Evolutionary conservation across 108 stramenopile genomes (phyloP), one percentile per base, ranked within the genome.

Genomic region (Pseudonitzschia delicatissima): DNA sequence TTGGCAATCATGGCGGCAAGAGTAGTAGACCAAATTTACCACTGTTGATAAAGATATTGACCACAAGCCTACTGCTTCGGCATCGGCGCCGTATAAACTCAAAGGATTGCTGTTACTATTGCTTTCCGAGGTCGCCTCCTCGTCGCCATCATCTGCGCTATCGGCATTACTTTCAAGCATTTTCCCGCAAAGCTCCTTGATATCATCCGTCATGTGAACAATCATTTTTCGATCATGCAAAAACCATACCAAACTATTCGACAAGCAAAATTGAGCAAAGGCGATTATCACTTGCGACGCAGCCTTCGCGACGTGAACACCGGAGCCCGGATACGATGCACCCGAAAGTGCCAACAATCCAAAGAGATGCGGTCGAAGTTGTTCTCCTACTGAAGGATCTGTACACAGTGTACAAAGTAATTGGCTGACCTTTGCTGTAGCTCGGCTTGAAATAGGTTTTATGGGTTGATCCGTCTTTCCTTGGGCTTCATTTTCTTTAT

Each of bases 211-310:
- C 86, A 97, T 93, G 73, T 96, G 92, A 48, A 92, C 69, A 67
- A 97, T 92, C 82, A 96, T 94, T 64, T 92, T 93, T 45, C 89
- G 69, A 74, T 97, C 94, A 64, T 96, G 95, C 12, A 97, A 71
- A 62, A 95, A 96, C 87, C 84, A 94, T 5, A 96, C 92, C 64
- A 97, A 72, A 47, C 86, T 87, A 21, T 86, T 77, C 20, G 86
- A 84, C 12, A 96, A 79, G 55, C 92, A 95, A 49, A 77, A 53
- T 51, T 81, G 72, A 42, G 88, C 75, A 57, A 97, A 87, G 39
- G 95, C 85, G 57, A 86, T 73, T 47, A 96, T 93, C 51, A 97
- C 95, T 15, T 86, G 80, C 23, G 84, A 77, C 8, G 96, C 93
- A 17, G 92, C 90, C 39, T 63, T 68, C 31, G 95, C 93, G 59